Evolutionary conservation across 2,329 filamentous ascomycete species (phyloP).

Genomic region (Ophiostoma piceae): DNA sequence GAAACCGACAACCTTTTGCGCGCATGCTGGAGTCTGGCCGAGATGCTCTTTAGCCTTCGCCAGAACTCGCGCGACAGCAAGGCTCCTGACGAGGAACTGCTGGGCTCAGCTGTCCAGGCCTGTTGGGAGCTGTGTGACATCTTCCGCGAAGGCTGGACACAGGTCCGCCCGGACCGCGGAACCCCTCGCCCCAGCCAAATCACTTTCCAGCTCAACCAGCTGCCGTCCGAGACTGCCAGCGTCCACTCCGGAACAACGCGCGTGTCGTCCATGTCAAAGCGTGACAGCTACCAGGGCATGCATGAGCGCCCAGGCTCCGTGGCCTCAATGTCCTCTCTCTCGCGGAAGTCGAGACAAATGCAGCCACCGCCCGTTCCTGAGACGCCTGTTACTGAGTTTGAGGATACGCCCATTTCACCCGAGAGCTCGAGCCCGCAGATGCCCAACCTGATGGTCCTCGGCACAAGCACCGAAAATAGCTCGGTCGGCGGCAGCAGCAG

Average conservation of each 20-base stretch:
- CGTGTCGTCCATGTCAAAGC: slow-evolving; percentile 47
- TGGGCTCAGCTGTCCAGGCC: slow-evolving; percentile 82
- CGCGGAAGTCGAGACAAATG: slow-evolving; percentile 38
- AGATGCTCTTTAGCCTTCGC: slow-evolving; percentile 86
- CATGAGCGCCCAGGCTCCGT: slow-evolving; percentile 34
- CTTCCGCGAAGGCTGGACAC: slow-evolving; percentile 87
- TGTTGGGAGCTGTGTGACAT: slow-evolving; percentile 95
- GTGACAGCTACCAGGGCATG: slow-evolving; percentile 24
- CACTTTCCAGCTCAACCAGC: slow-evolving; percentile 54
- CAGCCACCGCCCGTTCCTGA: slow-evolving; percentile 61
- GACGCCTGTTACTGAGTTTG: slow-evolving; percentile 91
- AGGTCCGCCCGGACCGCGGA: slow-evolving; percentile 76
- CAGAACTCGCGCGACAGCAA: slow-evolving; percentile 73
- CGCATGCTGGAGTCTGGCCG: slow-evolving; percentile 84
- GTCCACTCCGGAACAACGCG: slow-evolving; percentile 32
- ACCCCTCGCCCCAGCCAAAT: slow-evolving; percentile 78
- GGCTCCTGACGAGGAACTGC: slow-evolving; percentile 70
- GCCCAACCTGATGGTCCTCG: slow-evolving; percentile 82
- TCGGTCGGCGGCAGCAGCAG: slow-evolving; percentile 31
- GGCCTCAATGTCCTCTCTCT: slow-evolving; percentile 18
- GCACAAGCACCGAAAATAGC: slow-evolving; percentile 52
- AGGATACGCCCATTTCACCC: slow-evolving; percentile 79
- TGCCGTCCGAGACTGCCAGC: slow-evolving; percentile 38
- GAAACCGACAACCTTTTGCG: slow-evolving; percentile 80
- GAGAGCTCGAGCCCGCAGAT: slow-evolving; percentile 69